phyloP scores from a whole-genome alignment of 371 early-diverging fungal species.

The Lichtheimia ramosa region DNA sequence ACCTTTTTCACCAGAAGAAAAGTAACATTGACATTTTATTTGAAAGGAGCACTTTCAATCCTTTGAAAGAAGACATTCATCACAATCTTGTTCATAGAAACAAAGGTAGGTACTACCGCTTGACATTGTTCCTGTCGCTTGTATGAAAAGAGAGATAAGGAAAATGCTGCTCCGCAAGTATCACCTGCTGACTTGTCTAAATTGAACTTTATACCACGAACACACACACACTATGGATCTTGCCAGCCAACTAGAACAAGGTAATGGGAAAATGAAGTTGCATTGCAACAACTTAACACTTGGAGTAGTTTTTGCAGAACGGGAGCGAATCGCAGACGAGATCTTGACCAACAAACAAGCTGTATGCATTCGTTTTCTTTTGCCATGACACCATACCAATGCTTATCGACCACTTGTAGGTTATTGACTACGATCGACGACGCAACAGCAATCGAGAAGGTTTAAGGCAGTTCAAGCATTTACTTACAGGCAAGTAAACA shows the following conservation, averaged over 20 bases:
- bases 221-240: neutral
- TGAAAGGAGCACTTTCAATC: too few relatives aligned
- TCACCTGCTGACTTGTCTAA: too few relatives aligned
- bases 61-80: too few relatives aligned
- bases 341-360: slow-evolving; percentile 61
- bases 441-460: slow-evolving; percentile 65
- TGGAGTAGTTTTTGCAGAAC: slow-evolving; percentile 46
- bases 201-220: too few relatives aligned
- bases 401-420: slow-evolving; percentile 30
- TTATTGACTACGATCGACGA: slow-evolving; percentile 62
- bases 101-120: too few relatives aligned
- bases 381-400: neutral
- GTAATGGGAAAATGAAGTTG: neutral
- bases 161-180: too few relatives aligned
- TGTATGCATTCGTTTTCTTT: slow-evolving; percentile 24
- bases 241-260: neutral
- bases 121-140: too few relatives aligned
- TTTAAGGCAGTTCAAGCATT: slow-evolving; percentile 38
- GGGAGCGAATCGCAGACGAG: slow-evolving; percentile 62
- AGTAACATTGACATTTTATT: too few relatives aligned
- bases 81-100: too few relatives aligned
- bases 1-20: too few relatives aligned
- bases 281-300: neutral
- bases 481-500: slow-evolving; percentile 17
- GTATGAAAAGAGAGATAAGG: too few relatives aligned